A percentile compares a stretch with the other conserved stretches of the same genome.
Conservation (phyloP, 352 stramenopile genomes). For the Discostella stelligera region DNA sequence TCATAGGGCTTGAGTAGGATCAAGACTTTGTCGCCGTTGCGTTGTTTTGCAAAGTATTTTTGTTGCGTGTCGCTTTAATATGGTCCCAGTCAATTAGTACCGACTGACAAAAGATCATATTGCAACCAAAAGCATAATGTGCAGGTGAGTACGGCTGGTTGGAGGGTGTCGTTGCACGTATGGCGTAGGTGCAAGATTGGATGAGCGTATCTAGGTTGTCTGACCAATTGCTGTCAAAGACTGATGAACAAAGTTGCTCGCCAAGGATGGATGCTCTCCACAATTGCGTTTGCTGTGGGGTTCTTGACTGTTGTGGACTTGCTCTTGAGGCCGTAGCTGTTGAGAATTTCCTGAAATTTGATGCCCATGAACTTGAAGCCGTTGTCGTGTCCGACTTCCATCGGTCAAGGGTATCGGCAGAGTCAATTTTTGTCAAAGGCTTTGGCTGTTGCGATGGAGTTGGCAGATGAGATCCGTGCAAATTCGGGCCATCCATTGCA, state of each 20-base stretch:
- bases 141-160: constrained; percentile 6
- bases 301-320: constrained; percentile 12
- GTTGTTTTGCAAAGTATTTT: constrained; percentile 1
- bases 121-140: constrained; percentile 10
- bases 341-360: constrained; percentile 35
- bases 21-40: constrained; percentile 2
- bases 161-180: background rate
- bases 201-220: background rate
- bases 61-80: background rate
- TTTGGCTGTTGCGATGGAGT: background rate
- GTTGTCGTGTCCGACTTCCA: constrained; percentile 29
- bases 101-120: constrained; percentile 11
- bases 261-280: background rate
- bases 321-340: constrained; percentile 28
- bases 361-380: constrained; percentile 34
- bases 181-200: background rate
- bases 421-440: constrained; percentile 42
- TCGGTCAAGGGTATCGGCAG: constrained; percentile 29
- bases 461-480: background rate
- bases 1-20: background rate
- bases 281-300: background rate
- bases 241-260: background rate
- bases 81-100: constrained; percentile 2
- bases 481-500: constrained; percentile 4
- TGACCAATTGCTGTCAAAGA: background rate